phyloP scores from a whole-genome alignment of 2,329 filamentous ascomycete species.

The Alternaria triticimaculans region DNA sequence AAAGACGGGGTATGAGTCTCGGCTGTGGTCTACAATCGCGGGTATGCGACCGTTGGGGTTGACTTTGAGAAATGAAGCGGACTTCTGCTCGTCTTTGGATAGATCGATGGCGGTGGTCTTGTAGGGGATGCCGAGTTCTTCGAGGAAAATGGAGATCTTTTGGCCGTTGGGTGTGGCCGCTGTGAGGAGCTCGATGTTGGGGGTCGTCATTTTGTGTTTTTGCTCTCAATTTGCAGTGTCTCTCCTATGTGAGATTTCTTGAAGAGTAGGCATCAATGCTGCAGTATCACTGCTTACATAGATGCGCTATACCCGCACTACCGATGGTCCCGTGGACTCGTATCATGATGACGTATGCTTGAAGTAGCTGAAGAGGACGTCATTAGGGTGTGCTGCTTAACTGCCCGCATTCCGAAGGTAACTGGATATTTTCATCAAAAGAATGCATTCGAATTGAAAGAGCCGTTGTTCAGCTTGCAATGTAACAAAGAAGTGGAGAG shows the following conservation, averaged over 20 bases:
- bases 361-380: not conserved
- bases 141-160: conserved; percentile 81
- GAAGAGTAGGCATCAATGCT: not conserved
- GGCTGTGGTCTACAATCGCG: conserved; percentile 75
- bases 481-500: not conserved
- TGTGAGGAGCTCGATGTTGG: conserved; percentile 74
- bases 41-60: conserved; percentile 92
- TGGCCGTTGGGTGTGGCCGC: conserved; percentile 85
- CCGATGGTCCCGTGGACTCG: not conserved
- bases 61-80: conserved; percentile 82
- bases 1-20: conserved; percentile 73
- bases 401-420: not conserved
- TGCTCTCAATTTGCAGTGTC: not conserved
- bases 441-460: not conserved
- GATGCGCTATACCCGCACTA: not conserved
- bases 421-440: not conserved
- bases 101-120: conserved; percentile 62
- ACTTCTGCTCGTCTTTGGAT: conserved; percentile 73
- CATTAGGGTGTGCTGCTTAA: not conserved
- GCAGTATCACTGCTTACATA: conserved; percentile 9
- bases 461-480: not conserved
- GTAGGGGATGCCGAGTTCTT: conserved; percentile 68
- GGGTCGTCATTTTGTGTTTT: conserved; percentile 34
- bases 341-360: not conserved
- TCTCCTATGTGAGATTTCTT: not conserved